Conservation (phyloP, 805 yeast species). For the Tetrapisispora namnaoensis region DNA sequence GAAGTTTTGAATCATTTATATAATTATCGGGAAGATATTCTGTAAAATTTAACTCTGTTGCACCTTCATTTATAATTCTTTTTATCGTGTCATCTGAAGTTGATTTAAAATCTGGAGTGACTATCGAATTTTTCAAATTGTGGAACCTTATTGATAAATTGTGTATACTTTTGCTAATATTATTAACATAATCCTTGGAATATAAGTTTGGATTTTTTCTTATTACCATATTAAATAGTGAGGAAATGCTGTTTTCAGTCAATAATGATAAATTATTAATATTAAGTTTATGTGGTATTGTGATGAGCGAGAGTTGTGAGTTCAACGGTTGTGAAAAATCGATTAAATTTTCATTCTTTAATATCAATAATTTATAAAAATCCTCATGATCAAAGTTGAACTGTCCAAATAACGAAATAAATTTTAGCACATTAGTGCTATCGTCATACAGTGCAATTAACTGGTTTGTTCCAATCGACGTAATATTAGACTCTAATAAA, state of each 20-base stretch:
- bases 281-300: constrained; percentile 23
- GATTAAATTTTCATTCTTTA: neutral
- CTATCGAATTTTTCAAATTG: constrained; percentile 56
- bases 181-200: constrained; percentile 30
- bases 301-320: constrained; percentile 29
- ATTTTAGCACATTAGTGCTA: neutral
- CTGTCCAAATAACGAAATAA: neutral
- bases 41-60: constrained; percentile 17
- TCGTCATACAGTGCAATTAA: neutral
- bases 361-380: neutral
- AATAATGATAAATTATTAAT: constrained; percentile 33
- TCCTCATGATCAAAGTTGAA: neutral
- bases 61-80: constrained; percentile 31
- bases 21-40: constrained; percentile 29
- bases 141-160: constrained; percentile 61
- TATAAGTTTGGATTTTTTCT: constrained; percentile 11
- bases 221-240: constrained; percentile 48
- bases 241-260: constrained; percentile 17
- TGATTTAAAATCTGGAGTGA: constrained; percentile 51
- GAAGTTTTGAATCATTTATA: constrained; percentile 41
- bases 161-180: constrained; percentile 51
- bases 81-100: constrained; percentile 42
- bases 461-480: neutral
- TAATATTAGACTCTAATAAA: neutral
- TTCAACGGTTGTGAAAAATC: neutral